phyloP scores from a whole-genome alignment of 495 filamentous ascomycete species.

The Hyaloscypha variabilis region DNA sequence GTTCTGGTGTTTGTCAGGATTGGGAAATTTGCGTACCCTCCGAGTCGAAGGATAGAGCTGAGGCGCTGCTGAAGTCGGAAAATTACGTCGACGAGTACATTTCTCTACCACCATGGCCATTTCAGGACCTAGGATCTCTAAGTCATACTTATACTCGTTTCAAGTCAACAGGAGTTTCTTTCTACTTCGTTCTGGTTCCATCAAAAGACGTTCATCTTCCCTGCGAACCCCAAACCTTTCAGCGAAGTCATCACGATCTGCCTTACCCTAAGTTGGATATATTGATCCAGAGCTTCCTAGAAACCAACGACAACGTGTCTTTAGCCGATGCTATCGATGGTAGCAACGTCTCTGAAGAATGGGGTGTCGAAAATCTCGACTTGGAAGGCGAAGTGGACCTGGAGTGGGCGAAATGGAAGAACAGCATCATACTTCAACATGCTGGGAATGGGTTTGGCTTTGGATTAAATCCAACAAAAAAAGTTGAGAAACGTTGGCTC shows the following conservation, averaged over 20 bases:
- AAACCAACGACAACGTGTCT: neutral
- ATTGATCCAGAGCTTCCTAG: neutral
- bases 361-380: conserved; percentile 1
- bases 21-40: conserved; percentile 4
- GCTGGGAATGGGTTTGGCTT: neutral
- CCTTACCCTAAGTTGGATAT: neutral
- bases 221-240: neutral
- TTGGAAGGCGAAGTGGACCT: neutral
- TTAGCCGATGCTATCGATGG: neutral
- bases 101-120: neutral
- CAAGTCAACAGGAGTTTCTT: neutral
- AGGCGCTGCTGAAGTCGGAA: neutral
- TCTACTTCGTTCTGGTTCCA: conserved; percentile 3
- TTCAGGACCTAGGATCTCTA: neutral
- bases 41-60: neutral
- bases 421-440: neutral
- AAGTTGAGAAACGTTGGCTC: neutral
- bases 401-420: neutral
- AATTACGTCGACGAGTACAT: neutral
- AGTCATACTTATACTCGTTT: neutral
- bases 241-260: neutral
- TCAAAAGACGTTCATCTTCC: neutral
- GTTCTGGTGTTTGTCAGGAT: neutral
- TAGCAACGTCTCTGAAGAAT: conserved; percentile 2
- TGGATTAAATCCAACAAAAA: neutral